Evolutionary conservation across 2,329 filamentous ascomycete species (phyloP).

Genomic region (Berkeleyomyces rouxiae): DNA sequence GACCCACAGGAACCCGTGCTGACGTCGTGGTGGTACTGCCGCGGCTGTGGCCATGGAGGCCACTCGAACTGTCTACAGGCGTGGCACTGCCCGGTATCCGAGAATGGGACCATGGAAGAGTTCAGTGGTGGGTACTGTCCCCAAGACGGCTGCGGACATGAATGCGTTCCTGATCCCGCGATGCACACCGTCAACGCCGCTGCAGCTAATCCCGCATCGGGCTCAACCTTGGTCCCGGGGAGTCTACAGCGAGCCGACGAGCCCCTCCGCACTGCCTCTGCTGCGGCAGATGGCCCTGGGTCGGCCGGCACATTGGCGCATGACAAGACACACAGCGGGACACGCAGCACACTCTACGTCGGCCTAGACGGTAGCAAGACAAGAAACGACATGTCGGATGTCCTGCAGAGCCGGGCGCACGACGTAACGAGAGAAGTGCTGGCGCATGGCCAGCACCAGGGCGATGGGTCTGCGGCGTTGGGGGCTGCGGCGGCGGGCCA

Average conservation of each 20-base stretch:
- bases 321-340: conserved; percentile 28
- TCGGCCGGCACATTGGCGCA: conserved; percentile 38
- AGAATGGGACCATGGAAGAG: conserved; percentile 14
- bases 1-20: conserved; percentile 19
- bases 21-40: conserved; percentile 45
- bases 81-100: conserved; percentile 31
- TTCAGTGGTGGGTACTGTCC: conserved; percentile 43
- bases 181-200: neutral
- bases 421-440: neutral
- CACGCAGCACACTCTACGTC: neutral
- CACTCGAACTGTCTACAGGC: conserved; percentile 41
- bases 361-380: neutral
- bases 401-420: neutral
- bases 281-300: neutral
- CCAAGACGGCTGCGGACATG: conserved; percentile 47
- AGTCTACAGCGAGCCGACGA: conserved; percentile 5
- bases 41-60: conserved; percentile 44
- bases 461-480: conserved; percentile 16
- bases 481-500: conserved; percentile 21
- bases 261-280: neutral
- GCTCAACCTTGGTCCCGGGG: conserved; percentile 14
- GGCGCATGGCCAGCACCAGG: neutral
- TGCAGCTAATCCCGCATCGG: neutral
- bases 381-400: conserved; percentile 30
- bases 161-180: conserved; percentile 36